phyloP scores from a whole-genome alignment of 306 rosid species.

The Pterocarpus santalinus region DNA sequence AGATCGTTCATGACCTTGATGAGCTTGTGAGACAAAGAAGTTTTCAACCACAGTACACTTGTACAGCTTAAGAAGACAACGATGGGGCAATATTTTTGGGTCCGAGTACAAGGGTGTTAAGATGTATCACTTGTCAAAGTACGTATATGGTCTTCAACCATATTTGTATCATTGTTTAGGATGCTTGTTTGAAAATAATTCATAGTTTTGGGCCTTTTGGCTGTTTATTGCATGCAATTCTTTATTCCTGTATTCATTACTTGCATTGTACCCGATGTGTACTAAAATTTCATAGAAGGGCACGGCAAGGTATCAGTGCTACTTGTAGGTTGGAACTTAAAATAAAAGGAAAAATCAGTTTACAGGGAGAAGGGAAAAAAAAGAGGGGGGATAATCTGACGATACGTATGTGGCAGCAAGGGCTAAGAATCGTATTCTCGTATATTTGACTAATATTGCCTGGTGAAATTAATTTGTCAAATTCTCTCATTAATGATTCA shows the following conservation, averaged over 20 bases:
- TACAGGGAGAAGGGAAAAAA: no score
- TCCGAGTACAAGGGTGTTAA: constrained; percentile 7
- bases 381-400: no score
- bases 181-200: constrained; percentile 29
- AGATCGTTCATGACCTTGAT: constrained; percentile 94
- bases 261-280: neutral
- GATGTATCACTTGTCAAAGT: constrained; percentile 29
- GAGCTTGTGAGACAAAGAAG: constrained; percentile 88
- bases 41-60: constrained; percentile 64
- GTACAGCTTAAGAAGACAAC: constrained; percentile 57
- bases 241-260: neutral
- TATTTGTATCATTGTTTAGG: constrained; percentile 26
- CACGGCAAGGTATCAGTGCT: neutral
- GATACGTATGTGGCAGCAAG: no score
- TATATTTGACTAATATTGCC: no score
- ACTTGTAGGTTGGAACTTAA: no score
- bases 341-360: no score
- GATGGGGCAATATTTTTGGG: constrained; percentile 31
- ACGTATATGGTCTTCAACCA: neutral
- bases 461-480: no score
- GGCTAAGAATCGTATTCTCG: no score
- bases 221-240: neutral
- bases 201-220: constrained; percentile 2
- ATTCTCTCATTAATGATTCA: no score
- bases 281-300: neutral